Percentiles rank a stretch among this genome's conserved stretches.
Evolutionary conservation across 2,329 filamentous ascomycete species (phyloP).

Genomic region (Beauveria sp.): DNA sequence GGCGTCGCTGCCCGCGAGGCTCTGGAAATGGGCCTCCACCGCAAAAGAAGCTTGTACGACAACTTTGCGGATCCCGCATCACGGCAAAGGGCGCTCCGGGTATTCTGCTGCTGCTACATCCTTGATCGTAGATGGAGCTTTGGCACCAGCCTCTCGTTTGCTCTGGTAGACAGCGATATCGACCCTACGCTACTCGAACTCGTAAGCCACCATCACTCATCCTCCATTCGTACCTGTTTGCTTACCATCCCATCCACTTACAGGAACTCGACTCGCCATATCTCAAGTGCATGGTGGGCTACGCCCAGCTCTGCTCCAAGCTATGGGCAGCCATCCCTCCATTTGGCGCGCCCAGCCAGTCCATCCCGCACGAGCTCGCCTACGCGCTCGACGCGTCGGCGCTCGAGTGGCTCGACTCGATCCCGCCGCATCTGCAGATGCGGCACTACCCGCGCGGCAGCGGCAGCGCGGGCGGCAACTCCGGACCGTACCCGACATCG

Average conservation of each 20-base stretch:
- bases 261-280: conserved; percentile 28
- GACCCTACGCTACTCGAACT: conserved; percentile 40
- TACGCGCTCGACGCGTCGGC: conserved; percentile 34
- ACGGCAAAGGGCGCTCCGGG: conserved; percentile 25
- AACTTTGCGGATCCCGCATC: conserved; percentile 26
- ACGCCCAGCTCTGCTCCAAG: conserved; percentile 37
- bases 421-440: conserved; percentile 32
- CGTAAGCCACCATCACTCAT: conserved; percentile 16
- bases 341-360: conserved; percentile 26
- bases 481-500: not conserved
- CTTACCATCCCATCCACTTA: not conserved
- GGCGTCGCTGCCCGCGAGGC: conserved; percentile 38
- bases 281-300: conserved; percentile 39
- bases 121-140: conserved; percentile 46
- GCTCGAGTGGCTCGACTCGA: conserved; percentile 37
- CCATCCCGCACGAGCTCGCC: conserved; percentile 31
- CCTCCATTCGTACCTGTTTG: not conserved
- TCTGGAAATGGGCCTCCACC: conserved; percentile 41
- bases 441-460: conserved; percentile 29
- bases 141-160: conserved; percentile 42
- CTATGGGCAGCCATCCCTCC: conserved; percentile 37
- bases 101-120: conserved; percentile 46
- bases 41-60: conserved; percentile 34
- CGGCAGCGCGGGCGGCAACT: conserved; percentile 17
- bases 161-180: conserved; percentile 40